These are phyloP conservation scores for Erodium texanum DNA, from an alignment of 441 rosid genomes.

Conservation along the genomic window DNA sequence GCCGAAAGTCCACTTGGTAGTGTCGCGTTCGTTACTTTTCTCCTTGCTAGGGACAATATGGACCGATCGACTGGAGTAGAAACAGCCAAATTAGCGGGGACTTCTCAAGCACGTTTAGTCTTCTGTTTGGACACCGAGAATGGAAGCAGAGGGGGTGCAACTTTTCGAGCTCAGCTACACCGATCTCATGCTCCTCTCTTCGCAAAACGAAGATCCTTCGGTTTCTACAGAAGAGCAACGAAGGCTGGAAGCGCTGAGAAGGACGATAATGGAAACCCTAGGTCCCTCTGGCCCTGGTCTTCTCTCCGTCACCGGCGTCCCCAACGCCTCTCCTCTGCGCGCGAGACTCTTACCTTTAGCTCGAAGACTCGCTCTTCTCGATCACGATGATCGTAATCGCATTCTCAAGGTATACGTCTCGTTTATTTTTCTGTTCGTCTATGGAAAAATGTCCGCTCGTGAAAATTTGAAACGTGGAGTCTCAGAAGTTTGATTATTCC, in stretches of 20 bases:
- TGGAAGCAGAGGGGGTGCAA: neutral
- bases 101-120: neutral
- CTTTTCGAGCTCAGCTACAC: neutral
- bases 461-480: neutral
- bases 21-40: too few relatives aligned
- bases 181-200: neutral
- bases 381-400: constrained; percentile 37
- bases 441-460: neutral
- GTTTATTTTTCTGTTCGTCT: neutral
- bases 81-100: constrained; percentile 1
- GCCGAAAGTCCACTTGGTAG: neutral
- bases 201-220: neutral
- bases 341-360: constrained; percentile 52
- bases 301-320: constrained; percentile 51
- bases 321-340: constrained; percentile 46
- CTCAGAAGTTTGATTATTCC: neutral
- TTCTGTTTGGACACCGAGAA: neutral
- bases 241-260: constrained; percentile 27
- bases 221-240: constrained; percentile 16
- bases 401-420: constrained; percentile 46
- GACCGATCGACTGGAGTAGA: too few relatives aligned
- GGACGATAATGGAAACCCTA: constrained; percentile 46
- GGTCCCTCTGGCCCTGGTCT: constrained; percentile 76
- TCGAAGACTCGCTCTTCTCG: constrained; percentile 58
- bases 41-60: too few relatives aligned